Evolutionary conservation across 1,284 basidiomycete species (phyloP).

Genomic region (Pholiota adiposa): DNA sequence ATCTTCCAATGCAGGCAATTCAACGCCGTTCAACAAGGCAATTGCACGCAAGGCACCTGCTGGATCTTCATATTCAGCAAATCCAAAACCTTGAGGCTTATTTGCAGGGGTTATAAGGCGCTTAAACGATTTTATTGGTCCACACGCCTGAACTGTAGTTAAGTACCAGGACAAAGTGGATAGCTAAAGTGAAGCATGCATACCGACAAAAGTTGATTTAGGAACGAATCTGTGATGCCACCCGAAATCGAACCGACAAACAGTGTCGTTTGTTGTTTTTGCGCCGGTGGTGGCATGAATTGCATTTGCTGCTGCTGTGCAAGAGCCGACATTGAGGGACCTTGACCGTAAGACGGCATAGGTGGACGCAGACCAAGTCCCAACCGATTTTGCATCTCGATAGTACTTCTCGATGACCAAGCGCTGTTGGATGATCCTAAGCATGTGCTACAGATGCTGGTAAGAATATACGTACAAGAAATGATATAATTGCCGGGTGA

Average conservation of each 20-base stretch:
- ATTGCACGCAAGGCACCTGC: constrained; percentile 87
- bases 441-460: background rate
- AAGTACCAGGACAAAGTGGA: constrained; percentile 1
- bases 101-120: constrained; percentile 87
- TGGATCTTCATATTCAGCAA: constrained; percentile 91
- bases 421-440: background rate
- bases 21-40: constrained; percentile 79
- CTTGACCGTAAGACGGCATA: constrained; percentile 83
- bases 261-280: constrained; percentile 60
- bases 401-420: background rate
- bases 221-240: constrained; percentile 82
- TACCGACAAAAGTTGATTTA: constrained; percentile 81
- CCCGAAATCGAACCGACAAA: constrained; percentile 97
- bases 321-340: constrained; percentile 85
- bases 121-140: constrained; percentile 86
- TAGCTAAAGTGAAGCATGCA: constrained; percentile 34
- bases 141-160: constrained; percentile 70
- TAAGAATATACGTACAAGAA: background rate
- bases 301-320: constrained; percentile 82
- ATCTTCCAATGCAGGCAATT: constrained; percentile 86
- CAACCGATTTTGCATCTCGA: constrained; percentile 75
- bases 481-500: background rate
- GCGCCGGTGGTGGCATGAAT: constrained; percentile 62
- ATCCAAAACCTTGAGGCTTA: constrained; percentile 94
- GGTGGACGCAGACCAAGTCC: constrained; percentile 85